phyloP scores from a whole-genome alignment of 768 basidiomycete genomes.

The Mycena latifolia region DNA sequence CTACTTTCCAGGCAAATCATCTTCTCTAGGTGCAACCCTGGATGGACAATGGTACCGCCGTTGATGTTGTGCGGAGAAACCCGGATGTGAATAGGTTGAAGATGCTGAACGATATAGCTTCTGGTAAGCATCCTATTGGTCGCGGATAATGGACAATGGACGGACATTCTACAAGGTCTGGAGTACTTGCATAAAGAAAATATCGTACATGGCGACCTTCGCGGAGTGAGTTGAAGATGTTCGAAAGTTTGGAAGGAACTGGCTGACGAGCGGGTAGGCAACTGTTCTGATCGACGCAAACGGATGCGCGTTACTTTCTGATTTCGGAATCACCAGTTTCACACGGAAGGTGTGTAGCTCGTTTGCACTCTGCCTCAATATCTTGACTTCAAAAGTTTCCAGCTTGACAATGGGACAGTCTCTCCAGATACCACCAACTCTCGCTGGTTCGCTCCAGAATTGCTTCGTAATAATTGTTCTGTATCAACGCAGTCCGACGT shows the following conservation, averaged over 20 bases:
- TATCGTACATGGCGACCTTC: constrained; percentile 58
- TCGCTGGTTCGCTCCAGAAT: constrained; percentile 58
- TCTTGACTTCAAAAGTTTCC: not conserved
- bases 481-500: constrained; percentile 56
- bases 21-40: constrained; percentile 57
- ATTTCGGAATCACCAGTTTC: constrained; percentile 59
- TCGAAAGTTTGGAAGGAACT: constrained; percentile 1
- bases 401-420: not conserved
- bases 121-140: constrained; percentile 42
- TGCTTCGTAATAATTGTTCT: constrained; percentile 45
- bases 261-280: constrained; percentile 43
- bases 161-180: constrained; percentile 44
- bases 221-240: constrained; percentile 46
- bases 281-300: constrained; percentile 57
- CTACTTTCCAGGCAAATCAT: constrained; percentile 7
- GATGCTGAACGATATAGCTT: constrained; percentile 53
- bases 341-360: constrained; percentile 48
- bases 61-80: constrained; percentile 48
- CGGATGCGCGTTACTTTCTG: constrained; percentile 55
- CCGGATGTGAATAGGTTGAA: constrained; percentile 50
- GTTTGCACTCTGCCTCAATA: not conserved
- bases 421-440: constrained; percentile 36
- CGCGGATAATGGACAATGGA: not conserved
- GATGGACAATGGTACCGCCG: constrained; percentile 58
- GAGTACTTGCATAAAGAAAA: constrained; percentile 53